Conservation (phyloP, 805 yeast species). For the Cyberlindnera mycetangii region DNA sequence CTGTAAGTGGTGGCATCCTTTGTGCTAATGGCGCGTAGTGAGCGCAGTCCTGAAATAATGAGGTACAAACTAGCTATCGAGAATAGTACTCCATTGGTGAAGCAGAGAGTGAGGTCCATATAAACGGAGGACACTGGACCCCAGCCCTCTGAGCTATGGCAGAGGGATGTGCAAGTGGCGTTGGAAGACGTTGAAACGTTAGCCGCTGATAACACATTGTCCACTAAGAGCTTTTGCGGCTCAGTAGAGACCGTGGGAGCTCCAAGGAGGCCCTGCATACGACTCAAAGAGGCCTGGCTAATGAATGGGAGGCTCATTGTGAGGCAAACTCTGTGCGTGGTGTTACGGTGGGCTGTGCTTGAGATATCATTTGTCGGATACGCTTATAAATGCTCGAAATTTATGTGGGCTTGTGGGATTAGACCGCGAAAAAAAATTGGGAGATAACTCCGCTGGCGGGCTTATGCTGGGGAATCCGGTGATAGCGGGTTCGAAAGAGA, state of each 20-base stretch:
- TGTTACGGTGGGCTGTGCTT: too few species aligned
- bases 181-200: not conserved
- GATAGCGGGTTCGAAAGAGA: too few species aligned
- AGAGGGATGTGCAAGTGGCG: constrained; percentile 15
- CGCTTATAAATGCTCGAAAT: not conserved
- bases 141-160: constrained; percentile 37
- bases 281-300: not conserved
- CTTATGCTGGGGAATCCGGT: not conserved
- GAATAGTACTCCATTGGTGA: constrained; percentile 50
- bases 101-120: constrained; percentile 60
- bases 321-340: too few species aligned
- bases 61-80: constrained; percentile 40
- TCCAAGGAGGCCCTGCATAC: not conserved
- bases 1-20: constrained; percentile 33
- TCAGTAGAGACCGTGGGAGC: not conserved
- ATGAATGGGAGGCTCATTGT: constrained; percentile 3
- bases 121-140: constrained; percentile 40
- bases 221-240: not conserved
- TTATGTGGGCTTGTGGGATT: not conserved
- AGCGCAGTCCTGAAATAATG: constrained; percentile 39
- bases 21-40: constrained; percentile 29
- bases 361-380: too few species aligned
- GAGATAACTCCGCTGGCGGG: not conserved
- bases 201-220: not conserved
- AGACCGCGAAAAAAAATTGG: not conserved